Conservation (phyloP, 2,329 filamentous ascomycete genomes). For the Penicillium sp. region DNA sequence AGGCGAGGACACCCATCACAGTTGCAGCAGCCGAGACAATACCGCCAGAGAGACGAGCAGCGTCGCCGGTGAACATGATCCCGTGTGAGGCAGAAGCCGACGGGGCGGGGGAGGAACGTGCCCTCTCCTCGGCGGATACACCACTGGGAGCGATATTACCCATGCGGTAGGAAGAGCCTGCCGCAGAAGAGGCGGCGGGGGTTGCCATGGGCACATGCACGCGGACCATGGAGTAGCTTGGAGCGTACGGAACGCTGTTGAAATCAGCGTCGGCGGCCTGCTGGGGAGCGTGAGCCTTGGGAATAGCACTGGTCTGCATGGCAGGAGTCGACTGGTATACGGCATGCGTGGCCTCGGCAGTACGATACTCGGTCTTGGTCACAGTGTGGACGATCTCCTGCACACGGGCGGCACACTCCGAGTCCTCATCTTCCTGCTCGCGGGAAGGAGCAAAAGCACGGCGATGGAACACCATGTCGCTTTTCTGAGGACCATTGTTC, state of each 20-base stretch:
- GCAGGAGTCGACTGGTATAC: background rate
- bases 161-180: slow-evolving; percentile 27
- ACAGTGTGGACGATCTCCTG: slow-evolving; percentile 32
- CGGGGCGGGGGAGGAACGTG: slow-evolving; percentile 37
- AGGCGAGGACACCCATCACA: slow-evolving; percentile 29
- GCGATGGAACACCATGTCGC: background rate
- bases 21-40: slow-evolving; percentile 25
- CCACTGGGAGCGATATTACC: slow-evolving; percentile 41
- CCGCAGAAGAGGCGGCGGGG: slow-evolving; percentile 20
- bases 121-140: slow-evolving; percentile 29
- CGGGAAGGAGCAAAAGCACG: slow-evolving; percentile 14
- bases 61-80: slow-evolving; percentile 28
- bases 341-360: slow-evolving; percentile 6
- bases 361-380: slow-evolving; percentile 25
- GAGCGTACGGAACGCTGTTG: slow-evolving; percentile 12
- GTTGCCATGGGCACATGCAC: slow-evolving; percentile 27
- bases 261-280: too few relatives aligned
- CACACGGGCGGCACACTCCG: slow-evolving; percentile 20
- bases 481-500: background rate
- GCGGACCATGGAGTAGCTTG: slow-evolving; percentile 28
- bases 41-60: slow-evolving; percentile 22
- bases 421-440: background rate
- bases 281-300: background rate
- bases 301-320: background rate
- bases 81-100: slow-evolving; percentile 26